Conservation (phyloP, 2,329 filamentous ascomycete species). For the Stachybotrys chartarum region DNA sequence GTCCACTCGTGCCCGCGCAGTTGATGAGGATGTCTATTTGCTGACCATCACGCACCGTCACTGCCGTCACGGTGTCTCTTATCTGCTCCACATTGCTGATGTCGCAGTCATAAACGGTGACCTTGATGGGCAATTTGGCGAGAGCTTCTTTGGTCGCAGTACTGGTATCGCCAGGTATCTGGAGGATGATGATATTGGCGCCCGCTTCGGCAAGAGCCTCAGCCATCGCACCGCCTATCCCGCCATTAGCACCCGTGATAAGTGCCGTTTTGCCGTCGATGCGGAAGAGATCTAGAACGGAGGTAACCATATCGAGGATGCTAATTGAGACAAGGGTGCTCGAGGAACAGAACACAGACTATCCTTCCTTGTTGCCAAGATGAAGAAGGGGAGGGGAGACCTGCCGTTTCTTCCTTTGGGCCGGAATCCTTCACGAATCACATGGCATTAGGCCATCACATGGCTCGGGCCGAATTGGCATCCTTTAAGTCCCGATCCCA, state of each 20-base stretch:
- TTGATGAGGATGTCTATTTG: constrained; percentile 2
- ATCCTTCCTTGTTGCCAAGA: not conserved
- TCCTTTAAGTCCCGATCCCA: too few species aligned
- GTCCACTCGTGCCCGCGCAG: constrained; percentile 4
- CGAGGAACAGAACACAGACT: not conserved
- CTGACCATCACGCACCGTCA: not conserved
- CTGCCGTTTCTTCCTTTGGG: not conserved
- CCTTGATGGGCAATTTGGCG: not conserved
- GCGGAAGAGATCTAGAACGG: not conserved
- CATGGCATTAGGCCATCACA: not conserved
- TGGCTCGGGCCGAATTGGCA: not conserved
- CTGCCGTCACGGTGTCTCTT: not conserved
- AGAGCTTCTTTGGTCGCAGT: constrained; percentile 1
- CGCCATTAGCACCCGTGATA: constrained; percentile 1
- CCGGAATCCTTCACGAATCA: not conserved
- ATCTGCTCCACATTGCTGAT: not conserved
- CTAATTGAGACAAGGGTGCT: not conserved
- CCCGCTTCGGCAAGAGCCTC: constrained; percentile 1
- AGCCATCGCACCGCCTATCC: constrained; percentile 2
- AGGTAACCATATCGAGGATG: not conserved
- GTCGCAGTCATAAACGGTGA: constrained; percentile 2
- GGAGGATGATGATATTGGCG: constrained; percentile 2
- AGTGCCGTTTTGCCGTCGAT: constrained; percentile 1
- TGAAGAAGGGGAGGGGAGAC: not conserved
- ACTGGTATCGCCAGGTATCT: not conserved